Percentiles rank a stretch among this genome's conserved stretches.
phyloP scores from a whole-genome alignment of 2,329 filamentous ascomycete genomes.

The Periconia sp. region DNA sequence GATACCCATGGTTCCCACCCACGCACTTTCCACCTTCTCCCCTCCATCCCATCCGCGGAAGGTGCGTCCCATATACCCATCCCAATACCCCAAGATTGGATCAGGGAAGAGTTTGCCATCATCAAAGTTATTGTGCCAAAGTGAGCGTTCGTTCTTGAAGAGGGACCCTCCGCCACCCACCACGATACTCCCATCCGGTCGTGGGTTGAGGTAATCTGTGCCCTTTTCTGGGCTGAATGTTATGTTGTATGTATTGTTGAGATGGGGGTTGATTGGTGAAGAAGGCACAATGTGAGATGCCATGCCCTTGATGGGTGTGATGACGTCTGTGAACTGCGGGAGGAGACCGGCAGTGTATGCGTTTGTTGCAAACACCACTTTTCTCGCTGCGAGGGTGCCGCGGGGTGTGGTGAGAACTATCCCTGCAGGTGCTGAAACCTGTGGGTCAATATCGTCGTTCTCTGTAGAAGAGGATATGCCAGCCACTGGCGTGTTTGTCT shows the following conservation, averaged over 20 bases:
- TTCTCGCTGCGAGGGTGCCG: slow-evolving; percentile 17
- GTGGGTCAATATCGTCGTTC: background rate
- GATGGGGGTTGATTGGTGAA: slow-evolving; percentile 17
- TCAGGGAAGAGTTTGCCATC: slow-evolving; percentile 50
- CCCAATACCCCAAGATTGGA: slow-evolving; percentile 47
- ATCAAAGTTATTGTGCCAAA: slow-evolving; percentile 53
- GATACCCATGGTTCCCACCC: slow-evolving; percentile 48
- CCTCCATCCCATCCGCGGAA: slow-evolving; percentile 54
- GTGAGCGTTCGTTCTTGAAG: slow-evolving; percentile 35
- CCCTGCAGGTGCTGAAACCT: too few relatives aligned
- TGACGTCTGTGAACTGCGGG: slow-evolving; percentile 39
- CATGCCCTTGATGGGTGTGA: slow-evolving; percentile 39
- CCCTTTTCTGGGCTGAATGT: slow-evolving; percentile 8
- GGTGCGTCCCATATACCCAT: slow-evolving; percentile 51
- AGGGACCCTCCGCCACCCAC: slow-evolving; percentile 39
- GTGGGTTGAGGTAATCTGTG: slow-evolving; percentile 18
- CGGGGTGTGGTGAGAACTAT: slow-evolving; percentile 18
- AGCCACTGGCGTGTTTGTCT: slow-evolving; percentile 25
- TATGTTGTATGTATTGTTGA: slow-evolving; percentile 31
- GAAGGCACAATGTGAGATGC: slow-evolving; percentile 19
- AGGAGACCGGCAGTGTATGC: slow-evolving; percentile 28
- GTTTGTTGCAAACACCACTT: slow-evolving; percentile 31
- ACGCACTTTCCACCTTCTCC: slow-evolving; percentile 42
- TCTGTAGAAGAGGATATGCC: slow-evolving; percentile 2
- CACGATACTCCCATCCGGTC: slow-evolving; percentile 10